These are phyloP conservation scores for Syzygium grande DNA, from an alignment of 345 rosid species.

Conservation along the genomic window DNA sequence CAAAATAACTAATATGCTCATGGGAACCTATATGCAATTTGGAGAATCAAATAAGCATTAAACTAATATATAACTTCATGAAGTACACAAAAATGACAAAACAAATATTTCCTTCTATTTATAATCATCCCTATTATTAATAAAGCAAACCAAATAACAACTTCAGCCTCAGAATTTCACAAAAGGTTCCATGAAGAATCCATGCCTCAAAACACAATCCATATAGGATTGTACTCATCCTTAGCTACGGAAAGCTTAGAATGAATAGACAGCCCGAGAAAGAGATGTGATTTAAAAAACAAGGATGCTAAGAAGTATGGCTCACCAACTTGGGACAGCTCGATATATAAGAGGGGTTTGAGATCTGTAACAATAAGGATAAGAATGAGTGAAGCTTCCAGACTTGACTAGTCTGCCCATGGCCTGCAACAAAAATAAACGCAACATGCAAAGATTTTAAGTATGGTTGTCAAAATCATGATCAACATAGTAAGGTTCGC, in stretches of 20 bases:
- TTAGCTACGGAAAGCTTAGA: neutral
- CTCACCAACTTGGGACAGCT: constrained; percentile 97
- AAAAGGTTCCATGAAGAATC: neutral
- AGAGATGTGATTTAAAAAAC: neutral
- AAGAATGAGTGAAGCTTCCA: constrained; percentile 76
- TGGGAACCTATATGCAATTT: neutral
- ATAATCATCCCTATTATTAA: neutral
- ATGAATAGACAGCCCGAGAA: neutral
- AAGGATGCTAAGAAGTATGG: neutral
- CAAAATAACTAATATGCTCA: neutral
- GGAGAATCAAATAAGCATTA: neutral
- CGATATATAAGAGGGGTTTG: constrained; percentile 92
- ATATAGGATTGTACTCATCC: neutral
- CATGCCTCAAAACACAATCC: neutral
- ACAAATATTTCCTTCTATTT: neutral
- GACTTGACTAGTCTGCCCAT: constrained; percentile 87
- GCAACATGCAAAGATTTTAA: neutral
- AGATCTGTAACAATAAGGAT: constrained; percentile 95
- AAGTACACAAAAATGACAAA: neutral
- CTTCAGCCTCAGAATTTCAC: neutral
- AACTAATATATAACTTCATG: neutral
- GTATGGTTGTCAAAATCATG: neutral
- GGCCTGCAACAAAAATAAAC: constrained; percentile 38
- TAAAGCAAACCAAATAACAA: neutral
- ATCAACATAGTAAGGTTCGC: neutral